Evolutionary conservation across 2,329 filamentous ascomycete species (phyloP).

Genomic region (Cordyceps tenuipes): DNA sequence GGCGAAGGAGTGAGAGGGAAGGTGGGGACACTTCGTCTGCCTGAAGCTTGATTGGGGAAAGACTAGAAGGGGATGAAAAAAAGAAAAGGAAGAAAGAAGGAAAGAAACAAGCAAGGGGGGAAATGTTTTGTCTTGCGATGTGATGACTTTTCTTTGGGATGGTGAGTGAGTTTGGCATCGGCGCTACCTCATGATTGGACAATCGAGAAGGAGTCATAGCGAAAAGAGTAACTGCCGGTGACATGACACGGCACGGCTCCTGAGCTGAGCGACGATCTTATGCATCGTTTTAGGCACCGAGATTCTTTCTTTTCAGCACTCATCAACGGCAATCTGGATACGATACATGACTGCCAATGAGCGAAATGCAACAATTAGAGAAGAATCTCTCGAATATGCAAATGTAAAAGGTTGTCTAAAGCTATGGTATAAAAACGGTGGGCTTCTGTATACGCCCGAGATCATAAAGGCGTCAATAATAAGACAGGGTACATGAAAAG

Average conservation of each 20-base stretch:
- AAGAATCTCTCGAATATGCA: background rate
- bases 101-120: background rate
- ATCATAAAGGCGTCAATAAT: background rate
- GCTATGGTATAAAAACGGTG: background rate
- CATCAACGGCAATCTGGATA: background rate
- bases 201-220: background rate
- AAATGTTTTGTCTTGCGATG: too few relatives aligned
- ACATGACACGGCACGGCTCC: background rate
- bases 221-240: background rate
- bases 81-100: background rate
- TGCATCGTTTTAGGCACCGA: constrained; percentile 1
- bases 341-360: background rate
- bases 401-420: background rate
- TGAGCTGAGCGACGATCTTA: background rate
- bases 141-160: background rate
- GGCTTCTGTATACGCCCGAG: constrained; percentile 5
- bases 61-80: background rate
- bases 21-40: constrained; percentile 4
- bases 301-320: background rate
- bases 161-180: background rate
- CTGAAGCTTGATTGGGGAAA: background rate
- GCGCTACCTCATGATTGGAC: background rate
- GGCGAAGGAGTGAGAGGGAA: background rate
- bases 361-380: background rate
- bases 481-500: background rate